Evolutionary conservation across 2,329 filamentous ascomycete species (phyloP), one percentile per base, ranked within the genome.

Genomic region (Lachnum nothofagi): DNA sequence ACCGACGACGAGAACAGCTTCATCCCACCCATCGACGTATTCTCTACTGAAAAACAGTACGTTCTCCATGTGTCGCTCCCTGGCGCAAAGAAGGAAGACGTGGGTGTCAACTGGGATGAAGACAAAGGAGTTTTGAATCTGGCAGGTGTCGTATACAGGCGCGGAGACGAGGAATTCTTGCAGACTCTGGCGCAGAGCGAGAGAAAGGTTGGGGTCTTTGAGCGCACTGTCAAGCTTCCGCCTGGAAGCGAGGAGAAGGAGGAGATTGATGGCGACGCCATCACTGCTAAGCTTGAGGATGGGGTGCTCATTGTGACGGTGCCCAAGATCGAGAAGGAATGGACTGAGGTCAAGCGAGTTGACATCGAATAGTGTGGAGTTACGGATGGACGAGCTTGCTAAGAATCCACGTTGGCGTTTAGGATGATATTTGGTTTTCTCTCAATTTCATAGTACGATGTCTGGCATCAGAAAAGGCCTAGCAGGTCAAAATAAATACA

Each of bases 281-380:
- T 93, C 62, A 77, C 74, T 2, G 87, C 88, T 2, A 88, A 82
- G 69, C 75, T 94, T 68, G 85, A 89, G 66, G 85, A 93, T 63
- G 88, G 88, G 4, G 71, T 94, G 1, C 67, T 94, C 57, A 72
- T 83, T 29, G 75, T 94, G n/a, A 82, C 79, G n/a, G 79, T 94
- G 1, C 86, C 86, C 6, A 91, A 89, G 72, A 61, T 79, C 6
- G 80, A 85, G 63, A 79, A 74, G 66, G 80, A 80, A 57, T 82
- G 80, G 72, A 85, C 80, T 57, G 78, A 82, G 60, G 72, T 83
- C 51, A 75, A 72, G 62, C 77, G 77, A 65, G 74, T 83, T 34
- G 78, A 83, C 48, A 76, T 83, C 52, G 67, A 77, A 17, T 64
- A 59, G 31, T n/a, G 9, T 22, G 22, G 9, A 19, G 23, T 17